These are phyloP conservation scores for Austroboletus niveus DNA, from an alignment of 1,284 basidiomycete species.

Conservation along the genomic window DNA sequence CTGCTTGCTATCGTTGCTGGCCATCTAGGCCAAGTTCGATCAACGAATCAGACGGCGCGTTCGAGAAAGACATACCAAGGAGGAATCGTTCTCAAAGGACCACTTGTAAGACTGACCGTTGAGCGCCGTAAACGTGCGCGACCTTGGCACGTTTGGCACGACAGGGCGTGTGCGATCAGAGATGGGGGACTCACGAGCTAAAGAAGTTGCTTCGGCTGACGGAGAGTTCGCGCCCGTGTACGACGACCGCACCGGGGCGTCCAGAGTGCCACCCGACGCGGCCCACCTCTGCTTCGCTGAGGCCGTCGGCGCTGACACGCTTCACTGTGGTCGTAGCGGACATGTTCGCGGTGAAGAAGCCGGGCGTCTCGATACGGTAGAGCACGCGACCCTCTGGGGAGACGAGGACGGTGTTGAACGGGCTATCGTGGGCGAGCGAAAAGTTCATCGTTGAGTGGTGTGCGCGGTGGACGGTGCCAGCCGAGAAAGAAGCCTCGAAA, in stretches of 20 bases:
- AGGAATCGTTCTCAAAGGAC: slow-evolving; percentile 34
- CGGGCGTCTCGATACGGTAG: slow-evolving; percentile 31
- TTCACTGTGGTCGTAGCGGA: slow-evolving; percentile 24
- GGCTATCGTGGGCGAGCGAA: slow-evolving; percentile 31
- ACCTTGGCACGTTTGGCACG: slow-evolving; percentile 12
- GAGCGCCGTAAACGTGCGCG: slow-evolving; percentile 34
- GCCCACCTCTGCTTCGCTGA: slow-evolving; percentile 27
- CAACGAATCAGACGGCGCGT: too few relatives aligned
- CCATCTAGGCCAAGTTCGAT: slow-evolving; percentile 16
- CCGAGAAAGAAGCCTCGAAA: slow-evolving; percentile 32
- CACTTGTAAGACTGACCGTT: slow-evolving; percentile 36
- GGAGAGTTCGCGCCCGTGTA: slow-evolving; percentile 29
- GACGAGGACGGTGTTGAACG: slow-evolving; percentile 32
- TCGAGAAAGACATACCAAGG: slow-evolving; percentile 22
- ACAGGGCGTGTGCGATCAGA: not conserved
- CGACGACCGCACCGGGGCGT: slow-evolving; percentile 25
- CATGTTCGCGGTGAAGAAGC: slow-evolving; percentile 8
- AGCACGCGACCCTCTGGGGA: slow-evolving; percentile 29
- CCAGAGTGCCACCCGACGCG: slow-evolving; percentile 32
- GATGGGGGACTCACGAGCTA: slow-evolving; percentile 26
- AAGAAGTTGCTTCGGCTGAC: slow-evolving; percentile 27
- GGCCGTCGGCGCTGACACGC: slow-evolving; percentile 25
- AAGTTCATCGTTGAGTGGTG: slow-evolving; percentile 25
- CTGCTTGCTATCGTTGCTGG: slow-evolving; percentile 34
- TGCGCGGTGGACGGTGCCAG: slow-evolving; percentile 2